Evolutionary conservation across 2,329 filamentous ascomycete genomes (phyloP), one percentile per base, ranked within the genome.

Genomic region (Pochonia chlamydosporia): DNA sequence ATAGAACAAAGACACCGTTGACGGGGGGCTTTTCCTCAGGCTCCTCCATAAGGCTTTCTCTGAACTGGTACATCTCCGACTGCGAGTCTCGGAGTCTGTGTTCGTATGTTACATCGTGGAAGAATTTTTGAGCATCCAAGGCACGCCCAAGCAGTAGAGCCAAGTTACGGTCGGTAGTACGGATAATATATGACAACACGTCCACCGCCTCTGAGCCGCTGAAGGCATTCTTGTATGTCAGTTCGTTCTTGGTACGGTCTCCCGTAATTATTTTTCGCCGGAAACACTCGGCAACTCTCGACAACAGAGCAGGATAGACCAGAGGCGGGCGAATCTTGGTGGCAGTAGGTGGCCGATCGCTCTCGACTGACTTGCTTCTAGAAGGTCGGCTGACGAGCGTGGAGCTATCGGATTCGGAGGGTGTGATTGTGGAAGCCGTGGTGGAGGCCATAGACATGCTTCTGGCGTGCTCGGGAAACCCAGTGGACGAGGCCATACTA

Each of bases 81-180:
- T 85, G 81, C n/a, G 92, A 95, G 67, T 99, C 93, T 67, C 93
- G 87, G 59, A 99, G 73, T 41, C 93, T 82, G 67, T 99, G 93
- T 59, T 96, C 92, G 67, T 99, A 99, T 1, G 92, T 96, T 43
- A 97, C 93, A 75, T 99, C 93, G 71, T 99, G 93, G 64, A 99
- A 99, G 71, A 96, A 96, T 65, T 97, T 97, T 63, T 99, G 93
- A 21, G 93, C 93, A 69, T 99, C 93, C 51, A 99, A 73, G 36
- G 93, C 90, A 62, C 93, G 82, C 52, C 93, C 93, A 14, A 99
- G 74, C 9, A 99, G 79, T 42, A 99, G 74, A 10, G 93, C 93
- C 51, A 99, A 74, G 63, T 99, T 99, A 49, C 93, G 82, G 67
- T 99, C 93, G 1, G 89, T 96, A 1, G 93, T 99, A 61, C 95